These are phyloP conservation scores for Salix exigua DNA, from an alignment of 345 rosid species.

Conservation along the genomic window DNA sequence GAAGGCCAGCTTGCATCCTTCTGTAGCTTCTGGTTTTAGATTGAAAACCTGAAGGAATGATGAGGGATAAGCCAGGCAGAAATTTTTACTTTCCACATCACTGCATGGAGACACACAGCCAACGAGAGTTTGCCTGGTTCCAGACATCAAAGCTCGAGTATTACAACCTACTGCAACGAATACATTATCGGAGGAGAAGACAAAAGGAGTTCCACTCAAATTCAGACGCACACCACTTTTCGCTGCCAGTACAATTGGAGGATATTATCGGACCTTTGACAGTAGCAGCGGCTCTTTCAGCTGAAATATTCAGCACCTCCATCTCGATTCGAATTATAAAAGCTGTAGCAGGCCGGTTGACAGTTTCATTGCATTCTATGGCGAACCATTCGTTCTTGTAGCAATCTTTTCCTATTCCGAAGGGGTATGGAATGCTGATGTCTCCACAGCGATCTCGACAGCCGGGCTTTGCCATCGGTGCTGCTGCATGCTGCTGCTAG, in stretches of 20 bases:
- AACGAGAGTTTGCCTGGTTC: not conserved
- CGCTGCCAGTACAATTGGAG: not conserved
- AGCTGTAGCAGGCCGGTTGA: not conserved
- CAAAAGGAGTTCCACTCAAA: slow-evolving; percentile 1
- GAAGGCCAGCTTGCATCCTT: not conserved
- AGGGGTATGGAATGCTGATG: slow-evolving; percentile 13
- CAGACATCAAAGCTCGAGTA: not conserved
- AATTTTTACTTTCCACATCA: not conserved
- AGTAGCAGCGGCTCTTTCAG: not conserved
- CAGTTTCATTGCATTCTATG: not conserved
- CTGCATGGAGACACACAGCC: not conserved
- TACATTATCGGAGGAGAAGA: not conserved
- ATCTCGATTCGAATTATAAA: not conserved
- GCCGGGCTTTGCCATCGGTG: not conserved
- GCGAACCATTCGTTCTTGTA: not conserved
- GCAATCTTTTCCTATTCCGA: slow-evolving; percentile 9
- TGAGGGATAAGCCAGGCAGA: not conserved
- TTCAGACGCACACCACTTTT: not conserved
- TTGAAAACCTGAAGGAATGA: not conserved
- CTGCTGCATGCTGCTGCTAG: not conserved
- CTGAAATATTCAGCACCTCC: not conserved
- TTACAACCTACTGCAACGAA: slow-evolving; percentile 16
- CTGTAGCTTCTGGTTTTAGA: not conserved
- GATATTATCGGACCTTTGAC: not conserved
- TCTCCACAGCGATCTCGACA: slow-evolving; percentile 9